Evolutionary conservation across 2,329 filamentous ascomycete species (phyloP), one percentile per base, ranked within the genome.

Genomic region (Emmonsia crescens): DNA sequence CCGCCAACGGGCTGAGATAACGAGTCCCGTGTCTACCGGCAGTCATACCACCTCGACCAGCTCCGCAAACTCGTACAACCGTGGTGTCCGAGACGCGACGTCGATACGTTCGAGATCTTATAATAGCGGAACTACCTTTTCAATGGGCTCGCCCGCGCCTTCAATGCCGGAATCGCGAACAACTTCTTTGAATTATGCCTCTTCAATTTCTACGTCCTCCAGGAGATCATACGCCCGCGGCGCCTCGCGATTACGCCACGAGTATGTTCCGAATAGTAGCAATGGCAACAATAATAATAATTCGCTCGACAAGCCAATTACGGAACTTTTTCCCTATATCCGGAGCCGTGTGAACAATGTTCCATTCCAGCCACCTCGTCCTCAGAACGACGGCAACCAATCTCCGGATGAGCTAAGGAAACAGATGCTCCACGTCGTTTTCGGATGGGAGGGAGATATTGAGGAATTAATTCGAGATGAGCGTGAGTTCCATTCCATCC

Each of bases 361-460:
- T 3, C 87, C 89, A 0, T 96, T 95, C 71, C 86, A 88, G 68
- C 85, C 88, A 56, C 84, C 86, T 0, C 81, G 85, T 16, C 75
- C 79, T 0, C 68, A 80, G 16, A 82, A 87, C 65, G 81, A 84
- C 61, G 74, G 78, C 2, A 82, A 81, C 33, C 75, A 90, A 29
- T 89, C 88, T 6, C 75, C 85, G 9, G 88, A 96, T 67, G 87
- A 96, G 66, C 81, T 96, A 52, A 86, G 93, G 56, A 83, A 83
- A 55, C 92, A 96, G 73, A 96, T 99, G 92, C 82, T 99, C 4
- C 89, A 83, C 67, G 88, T 92, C 5, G 91, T 99, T 1, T 99
- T 99, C 73, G 94, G 94, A 2, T 99, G 94, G 92, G 87, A 93
- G 59, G 86, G 87, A 61, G 90, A 96, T 67, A 86, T 93, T 48